These are phyloP conservation scores for Candida tetrigidarum DNA, from an alignment of 1,139 yeast species.

Conservation along the genomic window DNA sequence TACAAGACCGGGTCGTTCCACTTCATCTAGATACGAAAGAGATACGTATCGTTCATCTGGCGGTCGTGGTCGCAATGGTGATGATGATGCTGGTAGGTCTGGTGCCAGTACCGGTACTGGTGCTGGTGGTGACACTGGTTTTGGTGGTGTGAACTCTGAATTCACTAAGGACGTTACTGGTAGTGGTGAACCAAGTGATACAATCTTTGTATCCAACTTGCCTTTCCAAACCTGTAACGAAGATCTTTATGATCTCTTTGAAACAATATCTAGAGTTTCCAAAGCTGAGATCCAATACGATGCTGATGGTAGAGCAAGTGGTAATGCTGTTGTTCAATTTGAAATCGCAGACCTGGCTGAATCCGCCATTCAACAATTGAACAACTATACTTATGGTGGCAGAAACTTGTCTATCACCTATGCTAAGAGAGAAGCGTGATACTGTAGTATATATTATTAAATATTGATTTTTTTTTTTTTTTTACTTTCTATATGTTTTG, in stretches of 20 bases:
- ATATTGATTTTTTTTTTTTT: no score
- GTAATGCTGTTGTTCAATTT: slow-evolving; percentile 84
- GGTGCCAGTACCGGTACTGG: no score
- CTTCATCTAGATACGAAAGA: slow-evolving; percentile 9
- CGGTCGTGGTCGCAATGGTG: slow-evolving; percentile 3
- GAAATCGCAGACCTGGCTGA: slow-evolving; percentile 72
- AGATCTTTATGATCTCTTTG: slow-evolving; percentile 85
- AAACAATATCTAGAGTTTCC: slow-evolving; percentile 77
- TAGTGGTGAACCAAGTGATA: slow-evolving; percentile 65
- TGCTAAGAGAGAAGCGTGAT: slow-evolving; percentile 49
- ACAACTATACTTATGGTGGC: slow-evolving; percentile 85
- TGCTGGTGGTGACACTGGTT: no score
- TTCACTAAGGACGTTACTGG: slow-evolving; percentile 69
- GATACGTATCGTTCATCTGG: slow-evolving; percentile 8
- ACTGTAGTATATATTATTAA: no score
- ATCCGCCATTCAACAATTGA: slow-evolving; percentile 71
- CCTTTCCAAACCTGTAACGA: slow-evolving; percentile 89
- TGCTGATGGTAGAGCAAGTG: slow-evolving; percentile 69
- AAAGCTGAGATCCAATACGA: slow-evolving; percentile 79
- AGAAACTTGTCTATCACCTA: slow-evolving; percentile 69
- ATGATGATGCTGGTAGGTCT: neutral
- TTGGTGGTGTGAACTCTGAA: slow-evolving; percentile 53
- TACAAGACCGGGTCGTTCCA: slow-evolving; percentile 61
- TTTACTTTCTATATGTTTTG: no score
- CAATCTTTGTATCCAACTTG: slow-evolving; percentile 74